Conservation (phyloP, 305 asterid species). For the Fraxinus xanthoxyloides region DNA sequence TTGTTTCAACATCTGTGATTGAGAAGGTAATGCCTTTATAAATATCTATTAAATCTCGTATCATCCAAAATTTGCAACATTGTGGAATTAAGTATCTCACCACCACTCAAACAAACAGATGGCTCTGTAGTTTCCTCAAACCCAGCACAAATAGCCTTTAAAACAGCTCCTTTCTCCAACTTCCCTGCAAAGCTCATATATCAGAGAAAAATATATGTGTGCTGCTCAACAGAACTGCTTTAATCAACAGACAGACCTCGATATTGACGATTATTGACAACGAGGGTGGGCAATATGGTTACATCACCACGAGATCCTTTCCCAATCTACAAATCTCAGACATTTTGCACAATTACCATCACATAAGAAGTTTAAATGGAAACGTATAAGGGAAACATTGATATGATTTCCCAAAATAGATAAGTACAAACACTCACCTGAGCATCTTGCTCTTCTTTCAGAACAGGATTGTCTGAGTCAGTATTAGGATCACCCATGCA, state of each 20-base stretch:
- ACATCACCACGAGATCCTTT: conserved; percentile 98
- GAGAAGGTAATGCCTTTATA: conserved; percentile 18
- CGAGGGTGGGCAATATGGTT: conserved; percentile 96
- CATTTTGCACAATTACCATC: conserved; percentile 24
- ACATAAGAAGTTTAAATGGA: not conserved
- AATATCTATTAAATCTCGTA: not conserved
- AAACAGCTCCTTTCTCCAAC: conserved; percentile 87
- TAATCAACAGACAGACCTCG: conserved; percentile 60
- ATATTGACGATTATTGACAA: conserved; percentile 89
- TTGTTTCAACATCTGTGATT: conserved; percentile 79
- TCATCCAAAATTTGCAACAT: conserved; percentile 3
- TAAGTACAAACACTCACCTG: conserved; percentile 37
- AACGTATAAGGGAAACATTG: not conserved
- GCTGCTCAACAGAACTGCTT: not conserved
- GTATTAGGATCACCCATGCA: conserved; percentile 64
- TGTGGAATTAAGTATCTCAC: conserved; percentile 37
- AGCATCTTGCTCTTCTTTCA: conserved; percentile 70
- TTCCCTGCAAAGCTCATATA: conserved; percentile 58
- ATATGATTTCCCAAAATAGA: not conserved
- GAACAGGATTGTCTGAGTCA: conserved; percentile 51
- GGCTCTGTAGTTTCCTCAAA: conserved; percentile 99
- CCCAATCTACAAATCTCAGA: conserved; percentile 64
- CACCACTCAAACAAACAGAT: conserved; percentile 83
- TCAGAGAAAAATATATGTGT: conserved; percentile 19
- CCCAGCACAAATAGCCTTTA: conserved; percentile 89